Evolutionary conservation across 805 yeast genomes (phyloP), one percentile per base, ranked within the genome.

Genomic region (Candida pseudofarinosa): DNA sequence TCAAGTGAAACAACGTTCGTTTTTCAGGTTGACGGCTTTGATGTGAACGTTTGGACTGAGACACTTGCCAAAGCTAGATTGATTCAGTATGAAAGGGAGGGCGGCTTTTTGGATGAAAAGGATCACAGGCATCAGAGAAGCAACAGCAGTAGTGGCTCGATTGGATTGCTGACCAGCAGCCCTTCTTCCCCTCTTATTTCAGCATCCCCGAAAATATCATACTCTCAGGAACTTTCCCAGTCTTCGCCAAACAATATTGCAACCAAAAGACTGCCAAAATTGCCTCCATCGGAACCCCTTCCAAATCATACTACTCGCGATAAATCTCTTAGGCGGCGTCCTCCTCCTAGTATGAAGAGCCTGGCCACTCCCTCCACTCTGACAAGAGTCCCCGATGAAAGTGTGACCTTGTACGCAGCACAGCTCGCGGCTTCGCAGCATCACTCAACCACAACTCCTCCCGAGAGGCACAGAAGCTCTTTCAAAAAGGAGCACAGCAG

Each of bases 41-140:
- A 78, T 31, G 65, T 79, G 0, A 62, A 70, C 12, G 55, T 65
- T 15, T 85, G 91, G 91, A 76, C 86, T 1, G 71, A 69, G 31
- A 58, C 76, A 0, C 58, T 82, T 15, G 77, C 75, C 4, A 72
- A 67, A 44, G 65, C 83, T 2, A 73, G 78, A 40, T 56, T 59
- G 12, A 65, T 69, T 33, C 78, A 75, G 26, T 71, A 65, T 44
- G 85, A 81, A 36, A 65, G 77, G 41, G 50, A 53, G 14, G 61
- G 60, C 7, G 53, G 17, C 6, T 32, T n/a, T 6, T 26, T 15
- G 33, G 28, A 16, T 13, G 34, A 15, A 6, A 39, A 35, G 16
- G 18, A 37, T 4, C 31, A 23, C 10, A 6, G 6, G 10, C 28
- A 6, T 7, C 6, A 23, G 28, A 23, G 28, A 7, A 36, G 41